Base-by-base conservation (phyloP, 352 stramenopile species). In the Pythium aquatile region DNA sequence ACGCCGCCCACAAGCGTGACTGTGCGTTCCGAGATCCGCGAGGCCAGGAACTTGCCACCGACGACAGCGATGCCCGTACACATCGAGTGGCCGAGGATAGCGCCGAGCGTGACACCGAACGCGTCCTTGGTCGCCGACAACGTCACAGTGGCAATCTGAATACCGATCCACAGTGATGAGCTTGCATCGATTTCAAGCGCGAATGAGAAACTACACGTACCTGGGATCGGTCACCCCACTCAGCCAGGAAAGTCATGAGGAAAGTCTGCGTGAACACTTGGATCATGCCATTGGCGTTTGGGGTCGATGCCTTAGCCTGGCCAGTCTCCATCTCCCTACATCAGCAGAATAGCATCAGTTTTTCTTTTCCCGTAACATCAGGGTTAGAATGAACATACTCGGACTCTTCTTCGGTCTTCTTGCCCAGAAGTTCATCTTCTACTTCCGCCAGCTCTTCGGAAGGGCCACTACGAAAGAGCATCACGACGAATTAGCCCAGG, bases 211-310 rank as follows among this genome's bases (percentile, higher is more conserved):
- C 16, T 24, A 17, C 20, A 32, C 33, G 24, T 55, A 74, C 61
- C 74, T 99, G 97, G 32, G 95, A 99, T 35, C 98, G 95, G 79
- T 99, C 98, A 16, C 98, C 97, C 97, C 97, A 99, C 75, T 99
- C 97, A 0, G 98, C 97, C 58, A 99, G 76, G 70, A 99, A 99
- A 35, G 97, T 99, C 71, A 99, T 88, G 47, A 97, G 93, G 68
- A 99, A 98, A 39, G 96, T 88, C 75, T 98, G 91, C 14, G 96
- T 81, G 57, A 98, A 96, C 30, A 98, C 81, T 61, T 93, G 74
- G 47, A 94, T 88, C 81, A 90, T 93, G 61, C 76, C 74, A 52
- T 91, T 75, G 13, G 62, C 62, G 14, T 37, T 30, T n/a, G 55
- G 26, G 2, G 63, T 61, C 2, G 56, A 32, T n/a, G 61, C 52